Percentiles rank a stretch among this genome's conserved stretches.
Evolutionary conservation across 352 stramenopile genomes (phyloP).

Genomic region (Globisporangium okanoganense): DNA sequence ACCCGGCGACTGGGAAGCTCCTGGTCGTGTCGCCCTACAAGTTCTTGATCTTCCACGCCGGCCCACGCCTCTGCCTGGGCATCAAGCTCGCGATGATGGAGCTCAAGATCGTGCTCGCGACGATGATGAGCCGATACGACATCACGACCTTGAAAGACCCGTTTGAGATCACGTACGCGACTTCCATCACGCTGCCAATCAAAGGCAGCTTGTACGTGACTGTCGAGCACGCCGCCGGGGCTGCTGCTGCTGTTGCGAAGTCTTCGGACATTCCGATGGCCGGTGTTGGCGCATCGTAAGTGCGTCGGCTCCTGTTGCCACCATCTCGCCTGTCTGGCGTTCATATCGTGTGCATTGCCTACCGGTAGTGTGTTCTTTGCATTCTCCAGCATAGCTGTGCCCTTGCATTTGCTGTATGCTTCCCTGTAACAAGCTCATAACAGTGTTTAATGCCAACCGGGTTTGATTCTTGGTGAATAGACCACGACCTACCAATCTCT

Average conservation of each 20-base stretch:
- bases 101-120: conserved; percentile 47
- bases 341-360: not conserved
- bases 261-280: not conserved
- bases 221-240: conserved; percentile 16
- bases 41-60: conserved; percentile 68
- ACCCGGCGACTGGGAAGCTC: conserved; percentile 29
- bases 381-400: not conserved
- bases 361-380: not conserved
- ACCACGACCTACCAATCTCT: not conserved
- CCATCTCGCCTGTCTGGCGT: not conserved
- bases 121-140: conserved; percentile 38
- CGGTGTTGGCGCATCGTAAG: not conserved
- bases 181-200: conserved; percentile 37
- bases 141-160: conserved; percentile 22
- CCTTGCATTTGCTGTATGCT: not conserved
- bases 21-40: conserved; percentile 47
- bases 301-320: not conserved
- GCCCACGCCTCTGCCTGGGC: conserved; percentile 59
- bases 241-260: not conserved
- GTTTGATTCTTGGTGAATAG: not conserved
- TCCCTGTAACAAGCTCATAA: not conserved
- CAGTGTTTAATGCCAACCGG: not conserved
- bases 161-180: conserved; percentile 32
- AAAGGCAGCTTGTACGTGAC: conserved; percentile 27
- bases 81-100: conserved; percentile 56